Conservation (phyloP, 805 yeast species). For the Barnettozyma vustinii region DNA sequence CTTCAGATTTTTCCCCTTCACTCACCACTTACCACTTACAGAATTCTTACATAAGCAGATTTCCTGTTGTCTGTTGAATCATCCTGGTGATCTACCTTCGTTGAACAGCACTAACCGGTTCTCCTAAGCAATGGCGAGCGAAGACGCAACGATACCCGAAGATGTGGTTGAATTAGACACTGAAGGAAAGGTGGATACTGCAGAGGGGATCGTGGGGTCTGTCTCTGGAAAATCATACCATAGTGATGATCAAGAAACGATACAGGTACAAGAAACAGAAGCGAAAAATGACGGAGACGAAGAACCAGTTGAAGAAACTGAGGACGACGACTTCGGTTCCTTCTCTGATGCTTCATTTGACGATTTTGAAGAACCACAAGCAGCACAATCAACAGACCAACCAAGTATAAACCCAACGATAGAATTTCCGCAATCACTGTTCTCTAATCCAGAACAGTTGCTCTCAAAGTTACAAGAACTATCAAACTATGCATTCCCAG, state of each 20-base stretch:
- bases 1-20: neutral
- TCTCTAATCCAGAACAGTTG: slow-evolving; percentile 8
- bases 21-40: too few relatives aligned
- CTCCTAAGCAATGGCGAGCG: neutral
- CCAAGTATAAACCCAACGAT: neutral
- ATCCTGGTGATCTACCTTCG: neutral
- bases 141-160: neutral
- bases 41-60: neutral
- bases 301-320: slow-evolving; percentile 8
- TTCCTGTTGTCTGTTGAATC: neutral
- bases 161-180: neutral
- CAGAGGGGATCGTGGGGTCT: neutral
- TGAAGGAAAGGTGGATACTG: neutral
- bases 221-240: neutral
- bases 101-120: neutral
- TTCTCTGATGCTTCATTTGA: slow-evolving; percentile 32
- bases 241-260: neutral
- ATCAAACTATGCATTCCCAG: slow-evolving; percentile 11
- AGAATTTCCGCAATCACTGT: slow-evolving; percentile 15
- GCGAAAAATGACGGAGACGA: neutral
- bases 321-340: slow-evolving; percentile 29
- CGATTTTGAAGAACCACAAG: slow-evolving; percentile 23
- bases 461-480: slow-evolving; percentile 8
- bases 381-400: neutral
- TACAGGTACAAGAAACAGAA: neutral